Base-by-base conservation (phyloP, 1,139 yeast species). In the Saccharomyces uvarum region DNA sequence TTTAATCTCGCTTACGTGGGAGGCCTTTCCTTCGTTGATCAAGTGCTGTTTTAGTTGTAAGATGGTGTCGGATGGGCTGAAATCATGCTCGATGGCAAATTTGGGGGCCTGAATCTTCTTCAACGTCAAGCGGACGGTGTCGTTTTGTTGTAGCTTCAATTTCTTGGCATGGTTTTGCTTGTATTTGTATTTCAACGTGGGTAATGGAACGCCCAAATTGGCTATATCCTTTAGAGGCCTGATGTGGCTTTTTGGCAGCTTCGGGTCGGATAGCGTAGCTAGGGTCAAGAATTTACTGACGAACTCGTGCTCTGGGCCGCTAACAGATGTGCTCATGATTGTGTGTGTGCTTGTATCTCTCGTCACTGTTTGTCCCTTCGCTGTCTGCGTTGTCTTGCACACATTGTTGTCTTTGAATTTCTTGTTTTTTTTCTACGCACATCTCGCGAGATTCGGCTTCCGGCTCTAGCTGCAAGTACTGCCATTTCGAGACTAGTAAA, bases 41-140 rank as follows among this genome's bases (percentile, higher is more conserved):
- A 77, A 59, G 4, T 57, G 56, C 14, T 69, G 61, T 60, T 78
- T 78, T n/a, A 77, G 65, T 48, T 73, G 70, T 49, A 68, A 66
- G 7, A 77, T 64, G 0, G 78, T 71, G 3, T 69, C 69, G 11
- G 63, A 64, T 1, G 70, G 55, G 21, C 60, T 54, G 6, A 70
- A 61, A 7, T 61, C 59, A 2, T 71, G 54, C 11, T 65, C 60
- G 2, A 66, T 51, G 14, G 64, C 63, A 58, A 78, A 76, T 57
- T 75, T 77, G 14, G 82, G 82, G 19, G 77, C 70, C 59, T 76
- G 75, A 26, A 78, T 68, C 32, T 79, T 76, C 61, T 77, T 77
- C 61, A 78, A 68, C 4, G 69, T 64, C 33, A 75, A 49, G 29
- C 58, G 57, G 13, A 68, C 53, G 4, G 50, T 8, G 2, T 47